phyloP scores from a whole-genome alignment of 768 basidiomycete genomes.

The Lactarius sp. region DNA sequence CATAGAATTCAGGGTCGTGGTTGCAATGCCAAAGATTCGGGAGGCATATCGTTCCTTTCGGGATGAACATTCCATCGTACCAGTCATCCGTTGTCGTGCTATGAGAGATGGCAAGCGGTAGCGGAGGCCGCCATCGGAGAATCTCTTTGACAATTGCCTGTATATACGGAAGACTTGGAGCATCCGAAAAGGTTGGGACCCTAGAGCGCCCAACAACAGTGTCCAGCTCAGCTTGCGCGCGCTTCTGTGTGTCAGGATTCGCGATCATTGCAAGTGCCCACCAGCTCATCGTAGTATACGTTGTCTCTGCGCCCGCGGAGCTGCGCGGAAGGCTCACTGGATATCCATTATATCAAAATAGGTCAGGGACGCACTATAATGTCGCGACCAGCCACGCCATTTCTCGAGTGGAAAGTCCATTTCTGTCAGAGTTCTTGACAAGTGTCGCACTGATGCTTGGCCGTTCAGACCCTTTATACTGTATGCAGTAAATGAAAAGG shows the following conservation, averaged over 20 bases:
- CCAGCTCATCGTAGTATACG: not conserved
- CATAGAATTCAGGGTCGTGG: conserved; percentile 8
- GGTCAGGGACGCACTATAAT: conserved; percentile 15
- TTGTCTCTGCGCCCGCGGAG: conserved; percentile 14
- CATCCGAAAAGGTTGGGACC: conserved; percentile 22
- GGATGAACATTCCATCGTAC: conserved; percentile 33
- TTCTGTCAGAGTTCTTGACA: not conserved
- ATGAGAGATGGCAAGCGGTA: not conserved
- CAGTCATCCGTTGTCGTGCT: conserved; percentile 28
- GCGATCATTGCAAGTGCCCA: conserved; percentile 24
- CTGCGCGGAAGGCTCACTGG: not conserved
- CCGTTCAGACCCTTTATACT: conserved; percentile 4
- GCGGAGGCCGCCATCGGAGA: conserved; percentile 7
- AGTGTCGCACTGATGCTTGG: conserved; percentile 14
- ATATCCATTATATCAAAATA: not conserved
- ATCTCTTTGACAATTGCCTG: conserved; percentile 23
- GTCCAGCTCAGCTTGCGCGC: conserved; percentile 26
- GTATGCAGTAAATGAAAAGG: not conserved
- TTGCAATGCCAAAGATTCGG: conserved; percentile 26
- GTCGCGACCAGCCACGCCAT: conserved; percentile 16
- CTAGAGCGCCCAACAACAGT: conserved; percentile 19
- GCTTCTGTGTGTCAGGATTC: conserved; percentile 19
- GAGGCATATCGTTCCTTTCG: conserved; percentile 34
- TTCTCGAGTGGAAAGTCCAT: conserved; percentile 16
- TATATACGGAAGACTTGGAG: conserved; percentile 22